Evolutionary conservation across 2,329 filamentous ascomycete species (phyloP), one percentile per base, ranked within the genome.

Genomic region (Tolypocladium album): DNA sequence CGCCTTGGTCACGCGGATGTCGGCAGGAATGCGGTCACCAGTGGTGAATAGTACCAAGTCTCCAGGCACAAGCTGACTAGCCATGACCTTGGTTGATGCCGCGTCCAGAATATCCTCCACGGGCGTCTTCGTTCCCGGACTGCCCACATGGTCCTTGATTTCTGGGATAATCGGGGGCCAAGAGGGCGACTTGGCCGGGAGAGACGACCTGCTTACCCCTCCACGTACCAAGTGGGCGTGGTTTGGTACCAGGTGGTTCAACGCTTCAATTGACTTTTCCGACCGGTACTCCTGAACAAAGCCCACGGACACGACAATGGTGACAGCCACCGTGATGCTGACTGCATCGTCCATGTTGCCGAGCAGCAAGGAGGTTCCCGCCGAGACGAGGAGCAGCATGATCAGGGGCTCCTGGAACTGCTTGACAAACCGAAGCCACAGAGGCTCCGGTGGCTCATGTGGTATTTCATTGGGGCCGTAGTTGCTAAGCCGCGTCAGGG

Each of bases 201-300:
- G 61, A 6, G 70, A 61, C 42, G 70, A 45, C 57, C 74, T 77
- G 43, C 71, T 75, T 53, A 73, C 61, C 47, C 78, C 72, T 39
- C 82, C 80, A 63, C 95, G 87, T 62, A 99, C 90, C n/a, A 97
- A 80, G 75, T 99, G 92, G 38, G 95, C 94, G 71, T 92, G 91
- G 72, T 97, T 95, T 36, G 94, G 95, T 0, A 99, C 93, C 34
- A 99, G 79, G 67, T 94, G 90, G 70, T 89, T 97, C 66, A 99
- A 79, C 24, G 94, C 94, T 74, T 99, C 94, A 65, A 99, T 86
- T 3, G 93, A 97, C 75, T 99, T 95, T 72, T 99, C 94, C 9
- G 94, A 97, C 61, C 94, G 83, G 73, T 99, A 99, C 75, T 99
- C 94, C 72, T 99, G 94, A 58, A 97, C 86, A 67, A 99, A 99